Evolutionary conservation across 805 yeast genomes (phyloP).

Genomic region (Cyberlindnera euphorbiiphila): DNA sequence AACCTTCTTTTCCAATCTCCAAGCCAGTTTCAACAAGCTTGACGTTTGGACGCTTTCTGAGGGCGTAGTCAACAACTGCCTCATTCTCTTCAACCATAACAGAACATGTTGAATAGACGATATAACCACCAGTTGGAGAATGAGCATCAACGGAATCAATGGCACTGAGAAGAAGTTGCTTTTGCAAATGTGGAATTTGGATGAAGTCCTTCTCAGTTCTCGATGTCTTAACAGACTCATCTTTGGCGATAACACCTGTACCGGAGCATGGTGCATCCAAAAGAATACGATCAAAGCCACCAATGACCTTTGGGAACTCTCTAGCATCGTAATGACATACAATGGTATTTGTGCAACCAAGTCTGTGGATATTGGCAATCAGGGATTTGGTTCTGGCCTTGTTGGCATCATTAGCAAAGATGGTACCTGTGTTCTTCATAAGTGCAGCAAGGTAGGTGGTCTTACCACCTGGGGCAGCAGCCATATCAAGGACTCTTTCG

Average conservation of each 20-base stretch:
- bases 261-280: constrained; percentile 99
- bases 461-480: constrained; percentile 99
- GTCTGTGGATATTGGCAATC: constrained; percentile 94
- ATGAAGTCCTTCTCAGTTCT: constrained; percentile 96
- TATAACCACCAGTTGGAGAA: constrained; percentile 86
- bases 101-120: constrained; percentile 97
- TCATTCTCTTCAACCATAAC: constrained; percentile 98
- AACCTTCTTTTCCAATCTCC: constrained; percentile 94
- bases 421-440: constrained; percentile 97
- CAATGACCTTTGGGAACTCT: constrained; percentile 96
- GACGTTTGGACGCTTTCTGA: constrained; percentile 94
- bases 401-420: constrained; percentile 96
- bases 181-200: constrained; percentile 94
- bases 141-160: constrained; percentile 96
- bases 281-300: constrained; percentile 93
- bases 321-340: constrained; percentile 98
- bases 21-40: constrained; percentile 89
- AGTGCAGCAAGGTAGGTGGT: constrained; percentile 91
- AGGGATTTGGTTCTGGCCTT: constrained; percentile 94
- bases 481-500: constrained; percentile 96
- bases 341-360: constrained; percentile 94
- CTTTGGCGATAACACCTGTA: constrained; percentile 98
- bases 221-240: constrained; percentile 86
- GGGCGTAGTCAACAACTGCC: constrained; percentile 96
- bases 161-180: constrained; percentile 88